phyloP scores from a whole-genome alignment of 1,284 basidiomycete species.

The Singerocomus inundabilis region DNA sequence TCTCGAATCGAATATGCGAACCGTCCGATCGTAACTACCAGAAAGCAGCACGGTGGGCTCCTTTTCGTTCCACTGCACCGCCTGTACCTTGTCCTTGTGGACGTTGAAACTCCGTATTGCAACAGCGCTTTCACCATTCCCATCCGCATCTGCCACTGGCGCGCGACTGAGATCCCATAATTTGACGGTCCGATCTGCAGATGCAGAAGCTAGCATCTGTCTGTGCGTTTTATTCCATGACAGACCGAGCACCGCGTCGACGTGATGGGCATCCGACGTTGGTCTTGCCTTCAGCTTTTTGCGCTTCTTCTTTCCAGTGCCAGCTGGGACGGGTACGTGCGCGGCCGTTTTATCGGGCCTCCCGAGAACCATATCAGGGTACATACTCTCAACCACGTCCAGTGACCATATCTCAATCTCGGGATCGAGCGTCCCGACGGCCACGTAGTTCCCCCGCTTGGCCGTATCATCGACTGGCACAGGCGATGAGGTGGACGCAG shows the following conservation, averaged over 20 bases:
- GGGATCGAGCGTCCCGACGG: constrained; percentile 96
- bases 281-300: constrained; percentile 80
- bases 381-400: constrained; percentile 92
- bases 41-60: constrained; percentile 89
- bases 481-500: constrained; percentile 45
- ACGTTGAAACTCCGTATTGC: constrained; percentile 82
- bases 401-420: constrained; percentile 99
- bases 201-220: constrained; percentile 89
- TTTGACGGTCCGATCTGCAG: constrained; percentile 95
- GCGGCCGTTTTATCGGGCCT: constrained; percentile 82
- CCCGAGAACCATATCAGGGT: constrained; percentile 90
- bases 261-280: constrained; percentile 75
- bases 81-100: constrained; percentile 97
- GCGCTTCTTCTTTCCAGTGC: constrained; percentile 93
- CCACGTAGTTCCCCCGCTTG: constrained; percentile 85
- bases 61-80: constrained; percentile 91
- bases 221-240: constrained; percentile 92
- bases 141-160: constrained; percentile 48
- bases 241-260: constrained; percentile 89
- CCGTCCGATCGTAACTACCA: constrained; percentile 92
- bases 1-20: constrained; percentile 90
- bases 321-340: constrained; percentile 73
- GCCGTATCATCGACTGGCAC: constrained; percentile 20
- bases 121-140: constrained; percentile 39
- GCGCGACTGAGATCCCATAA: constrained; percentile 92